Evolutionary conservation across 345 rosid genomes (phyloP).

Genomic region (Adansonia digitata): DNA sequence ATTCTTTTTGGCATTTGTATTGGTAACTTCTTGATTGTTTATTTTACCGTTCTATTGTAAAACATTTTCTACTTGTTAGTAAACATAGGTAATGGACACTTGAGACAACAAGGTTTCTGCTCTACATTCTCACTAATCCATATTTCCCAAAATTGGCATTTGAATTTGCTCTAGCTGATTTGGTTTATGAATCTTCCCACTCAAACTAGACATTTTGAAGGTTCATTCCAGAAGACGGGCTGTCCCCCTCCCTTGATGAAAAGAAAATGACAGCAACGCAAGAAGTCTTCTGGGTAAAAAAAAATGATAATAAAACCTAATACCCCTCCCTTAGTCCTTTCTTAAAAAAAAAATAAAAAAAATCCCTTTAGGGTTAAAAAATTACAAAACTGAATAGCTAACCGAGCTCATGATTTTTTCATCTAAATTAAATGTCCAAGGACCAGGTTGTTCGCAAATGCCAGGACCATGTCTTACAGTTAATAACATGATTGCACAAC

Average conservation of each 20-base stretch:
- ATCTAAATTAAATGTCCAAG: slow-evolving; percentile 2
- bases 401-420: not conserved
- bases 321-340: too few species aligned
- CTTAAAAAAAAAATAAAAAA: too few species aligned
- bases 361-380: not conserved
- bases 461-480: not conserved
- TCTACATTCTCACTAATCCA: not conserved
- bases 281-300: slow-evolving; percentile 88
- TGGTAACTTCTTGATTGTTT: too few species aligned
- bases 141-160: not conserved
- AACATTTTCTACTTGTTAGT: too few species aligned
- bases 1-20: too few species aligned
- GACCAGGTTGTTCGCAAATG: not conserved
- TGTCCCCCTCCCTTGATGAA: slow-evolving; percentile 71
- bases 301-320: slow-evolving; percentile 31
- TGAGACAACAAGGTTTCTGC: slow-evolving; percentile 62
- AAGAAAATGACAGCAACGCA: slow-evolving; percentile 73
- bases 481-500: slow-evolving; percentile 11
- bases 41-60: too few species aligned
- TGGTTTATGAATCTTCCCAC: too few species aligned
- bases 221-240: slow-evolving; percentile 60
- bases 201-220: slow-evolving; percentile 53
- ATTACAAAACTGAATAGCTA: not conserved
- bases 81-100: too few species aligned
- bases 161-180: too few species aligned